Evolutionary conservation across 805 yeast species (phyloP).

Genomic region (Ogataea degrootiae): DNA sequence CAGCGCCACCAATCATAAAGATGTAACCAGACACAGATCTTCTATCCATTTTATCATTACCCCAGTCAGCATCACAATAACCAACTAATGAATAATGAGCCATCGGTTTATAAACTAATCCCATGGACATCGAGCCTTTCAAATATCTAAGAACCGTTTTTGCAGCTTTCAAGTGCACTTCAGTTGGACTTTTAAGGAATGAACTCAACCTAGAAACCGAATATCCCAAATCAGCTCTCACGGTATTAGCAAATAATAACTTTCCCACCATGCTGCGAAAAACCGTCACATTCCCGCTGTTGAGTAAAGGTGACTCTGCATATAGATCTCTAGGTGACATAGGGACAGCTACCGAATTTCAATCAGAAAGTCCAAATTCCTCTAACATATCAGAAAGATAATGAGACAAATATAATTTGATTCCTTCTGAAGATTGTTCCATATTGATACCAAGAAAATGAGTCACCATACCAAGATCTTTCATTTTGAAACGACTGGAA

Average conservation of each 20-base stretch:
- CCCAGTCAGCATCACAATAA: constrained; percentile 15
- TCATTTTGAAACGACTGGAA: neutral
- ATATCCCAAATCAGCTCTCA: neutral
- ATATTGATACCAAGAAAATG: constrained; percentile 3
- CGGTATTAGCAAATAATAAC: constrained; percentile 7
- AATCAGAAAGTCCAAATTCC: no score
- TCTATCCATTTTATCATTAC: constrained; percentile 3
- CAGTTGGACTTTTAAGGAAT: no score
- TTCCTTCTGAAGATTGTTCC: no score
- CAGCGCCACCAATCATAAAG: neutral
- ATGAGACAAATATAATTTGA: no score
- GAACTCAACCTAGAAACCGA: neutral
- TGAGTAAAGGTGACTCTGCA: neutral
- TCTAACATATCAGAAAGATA: no score
- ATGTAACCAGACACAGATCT: constrained; percentile 8
- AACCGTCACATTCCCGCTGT: neutral
- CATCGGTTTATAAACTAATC: neutral
- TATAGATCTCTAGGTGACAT: neutral
- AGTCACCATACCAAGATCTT: constrained; percentile 1
- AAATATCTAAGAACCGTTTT: neutral
- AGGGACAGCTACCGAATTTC: no score
- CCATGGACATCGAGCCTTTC: neutral
- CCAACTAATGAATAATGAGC: constrained; percentile 2
- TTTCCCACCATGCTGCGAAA: constrained; percentile 12
- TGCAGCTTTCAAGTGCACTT: neutral